Evolutionary conservation across 2,329 filamentous ascomycete genomes (phyloP), one percentile per base, ranked within the genome.

Genomic region (Fusarium praegraminearum): DNA sequence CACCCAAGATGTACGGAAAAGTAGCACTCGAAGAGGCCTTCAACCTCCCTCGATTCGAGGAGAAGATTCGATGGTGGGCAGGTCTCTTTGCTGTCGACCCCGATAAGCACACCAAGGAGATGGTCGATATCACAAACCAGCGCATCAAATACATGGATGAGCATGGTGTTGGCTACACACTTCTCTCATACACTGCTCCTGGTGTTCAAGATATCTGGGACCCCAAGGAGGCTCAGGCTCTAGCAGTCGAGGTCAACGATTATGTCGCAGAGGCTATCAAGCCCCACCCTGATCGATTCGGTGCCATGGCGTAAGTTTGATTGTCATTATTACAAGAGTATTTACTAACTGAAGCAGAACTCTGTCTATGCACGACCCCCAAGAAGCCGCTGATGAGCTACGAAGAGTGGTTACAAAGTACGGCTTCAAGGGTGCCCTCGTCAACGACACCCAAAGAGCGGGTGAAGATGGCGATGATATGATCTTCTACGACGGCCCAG

Each of bases 11-110:
- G 86, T 78, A 84, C 15, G 88, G 88, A 63, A 90, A 90, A 67
- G 83, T 90, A 61, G 85, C 85, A 15, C 80, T 90, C 24, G 88
- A 90, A 76, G 88, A 90, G 78, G 87, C 87, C 16, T 90, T 89
- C 67, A 85, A 84, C 64, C 81, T 89, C 9, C 87, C 89, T 45
- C 83, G 87, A 35, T 83, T 89, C 65, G 81, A 84, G 46, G 86
- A 89, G 67, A 85, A 85, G 76, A 87, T 86, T 7, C 80, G 81
- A 70, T 89, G 87, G 86, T 89, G 87, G 87, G 89, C 88, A 2
- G 78, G 80, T 7, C 77, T 90, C 24, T 90, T 90, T 73, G 83
- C 86, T 16, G 80, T 84, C n/a, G 84, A 90, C 67, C 81, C 85
- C 3, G 86, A 87, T 13, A 86, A 85, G 76, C 87, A 90, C 65